Conservation (phyloP, 352 stramenopile genomes). For the Phytopythium sindhum region DNA sequence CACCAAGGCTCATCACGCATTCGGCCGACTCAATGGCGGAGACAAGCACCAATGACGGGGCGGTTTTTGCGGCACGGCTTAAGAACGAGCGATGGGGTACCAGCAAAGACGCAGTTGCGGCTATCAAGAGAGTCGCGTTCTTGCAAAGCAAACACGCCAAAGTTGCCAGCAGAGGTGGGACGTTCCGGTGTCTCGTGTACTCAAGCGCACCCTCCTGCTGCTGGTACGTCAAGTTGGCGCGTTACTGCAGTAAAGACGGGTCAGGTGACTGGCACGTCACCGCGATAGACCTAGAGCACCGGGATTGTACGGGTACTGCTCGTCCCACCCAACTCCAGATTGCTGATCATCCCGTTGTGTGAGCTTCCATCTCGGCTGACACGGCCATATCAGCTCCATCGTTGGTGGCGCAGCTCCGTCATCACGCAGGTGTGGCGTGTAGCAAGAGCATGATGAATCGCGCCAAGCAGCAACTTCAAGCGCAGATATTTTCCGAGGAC, state of each 20-base stretch:
- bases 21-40: no score
- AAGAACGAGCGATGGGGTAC: no score
- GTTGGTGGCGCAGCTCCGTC: slow-evolving; percentile 3
- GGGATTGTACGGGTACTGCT: slow-evolving; percentile 5
- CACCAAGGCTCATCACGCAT: no score
- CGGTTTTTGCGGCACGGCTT: no score
- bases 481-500: slow-evolving; percentile 3
- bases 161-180: not conserved
- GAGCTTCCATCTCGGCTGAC: not conserved
- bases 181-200: no score
- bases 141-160: not conserved
- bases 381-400: not conserved
- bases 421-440: not conserved
- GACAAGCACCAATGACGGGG: no score
- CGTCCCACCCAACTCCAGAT: slow-evolving; percentile 2
- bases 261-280: slow-evolving; percentile 11
- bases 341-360: not conserved
- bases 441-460: slow-evolving; percentile 10
- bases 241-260: no score
- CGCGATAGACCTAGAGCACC: not conserved
- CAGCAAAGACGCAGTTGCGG: not conserved
- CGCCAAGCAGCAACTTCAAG: not conserved
- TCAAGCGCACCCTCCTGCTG: no score
- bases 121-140: not conserved
- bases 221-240: no score